phyloP scores from a whole-genome alignment of 352 stramenopile species.

The Phytophthora foliorum region DNA sequence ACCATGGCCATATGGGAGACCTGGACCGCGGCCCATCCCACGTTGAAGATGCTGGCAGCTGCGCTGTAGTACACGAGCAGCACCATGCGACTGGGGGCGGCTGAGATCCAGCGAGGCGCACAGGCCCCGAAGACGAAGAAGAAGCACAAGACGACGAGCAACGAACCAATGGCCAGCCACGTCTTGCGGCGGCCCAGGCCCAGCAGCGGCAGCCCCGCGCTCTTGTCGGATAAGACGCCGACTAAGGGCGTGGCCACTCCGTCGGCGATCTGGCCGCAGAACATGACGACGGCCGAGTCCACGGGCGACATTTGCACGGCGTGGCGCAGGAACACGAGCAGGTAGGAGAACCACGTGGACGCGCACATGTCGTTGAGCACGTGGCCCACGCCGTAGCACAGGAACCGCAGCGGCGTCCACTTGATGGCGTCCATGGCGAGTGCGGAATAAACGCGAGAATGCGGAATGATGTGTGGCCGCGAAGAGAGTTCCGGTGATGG shows the following conservation, averaged over 20 bases:
- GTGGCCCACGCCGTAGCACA: constrained; percentile 86
- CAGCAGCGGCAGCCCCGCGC: constrained; percentile 66
- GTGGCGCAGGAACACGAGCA: constrained; percentile 83
- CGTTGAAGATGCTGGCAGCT: constrained; percentile 84
- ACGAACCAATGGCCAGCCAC: constrained; percentile 73
- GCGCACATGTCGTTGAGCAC: constrained; percentile 92
- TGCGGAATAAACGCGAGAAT: neutral
- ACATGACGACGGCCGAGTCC: constrained; percentile 89
- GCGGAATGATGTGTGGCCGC: too few relatives aligned
- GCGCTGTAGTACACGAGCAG: constrained; percentile 84
- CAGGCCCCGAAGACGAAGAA: constrained; percentile 86
- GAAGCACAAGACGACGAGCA: constrained; percentile 87
- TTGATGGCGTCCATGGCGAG: constrained; percentile 28
- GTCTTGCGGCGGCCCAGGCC: constrained; percentile 80
- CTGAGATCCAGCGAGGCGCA: constrained; percentile 65
- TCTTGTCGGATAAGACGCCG: constrained; percentile 79
- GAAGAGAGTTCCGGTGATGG: neutral
- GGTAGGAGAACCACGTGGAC: constrained; percentile 90
- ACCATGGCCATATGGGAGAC: constrained; percentile 91
- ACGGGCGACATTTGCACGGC: constrained; percentile 73
- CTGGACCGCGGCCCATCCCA: constrained; percentile 86
- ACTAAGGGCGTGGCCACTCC: constrained; percentile 84
- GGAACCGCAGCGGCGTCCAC: constrained; percentile 69
- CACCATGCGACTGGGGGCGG: constrained; percentile 59
- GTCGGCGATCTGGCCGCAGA: constrained; percentile 86